phyloP scores from a whole-genome alignment of 495 filamentous ascomycete genomes.

The Penicillium argentinense region DNA sequence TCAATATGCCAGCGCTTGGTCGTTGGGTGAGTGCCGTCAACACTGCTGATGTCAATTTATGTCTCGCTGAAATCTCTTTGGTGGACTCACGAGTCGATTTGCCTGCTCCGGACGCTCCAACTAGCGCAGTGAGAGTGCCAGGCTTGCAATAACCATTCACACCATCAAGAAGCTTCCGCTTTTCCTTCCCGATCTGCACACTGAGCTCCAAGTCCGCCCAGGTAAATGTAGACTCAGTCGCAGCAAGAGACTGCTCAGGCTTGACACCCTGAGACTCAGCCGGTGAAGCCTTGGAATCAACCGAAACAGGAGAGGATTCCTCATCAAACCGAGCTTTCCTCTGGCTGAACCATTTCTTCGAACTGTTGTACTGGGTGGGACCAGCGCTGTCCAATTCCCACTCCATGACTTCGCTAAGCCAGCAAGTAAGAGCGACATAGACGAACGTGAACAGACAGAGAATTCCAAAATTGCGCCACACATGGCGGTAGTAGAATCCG shows the following conservation, averaged over 20 bases:
- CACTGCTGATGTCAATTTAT: slow-evolving; percentile 30
- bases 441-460: slow-evolving; percentile 60
- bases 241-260: slow-evolving; percentile 36
- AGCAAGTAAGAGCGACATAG: slow-evolving; percentile 52
- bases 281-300: slow-evolving; percentile 18
- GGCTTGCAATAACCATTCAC: slow-evolving; percentile 77
- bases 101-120: slow-evolving; percentile 83
- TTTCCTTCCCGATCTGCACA: slow-evolving; percentile 66
- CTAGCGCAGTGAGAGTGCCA: slow-evolving; percentile 74
- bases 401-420: slow-evolving; percentile 59
- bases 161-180: slow-evolving; percentile 64
- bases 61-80: no score
- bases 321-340: slow-evolving; percentile 47
- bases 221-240: slow-evolving; percentile 48
- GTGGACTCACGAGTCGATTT: slow-evolving; percentile 72
- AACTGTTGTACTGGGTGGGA: slow-evolving; percentile 51
- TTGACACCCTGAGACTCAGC: slow-evolving; percentile 10
- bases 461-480: slow-evolving; percentile 68
- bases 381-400: slow-evolving; percentile 63
- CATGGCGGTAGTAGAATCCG: slow-evolving; percentile 52
- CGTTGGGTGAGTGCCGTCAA: slow-evolving; percentile 75
- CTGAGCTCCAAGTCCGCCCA: slow-evolving; percentile 58
- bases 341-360: slow-evolving; percentile 48
- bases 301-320: slow-evolving; percentile 36
- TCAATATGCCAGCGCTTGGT: slow-evolving; percentile 74